phyloP scores from a whole-genome alignment of 1,139 yeast genomes.

The Suzukiozyma palmioleophila region DNA sequence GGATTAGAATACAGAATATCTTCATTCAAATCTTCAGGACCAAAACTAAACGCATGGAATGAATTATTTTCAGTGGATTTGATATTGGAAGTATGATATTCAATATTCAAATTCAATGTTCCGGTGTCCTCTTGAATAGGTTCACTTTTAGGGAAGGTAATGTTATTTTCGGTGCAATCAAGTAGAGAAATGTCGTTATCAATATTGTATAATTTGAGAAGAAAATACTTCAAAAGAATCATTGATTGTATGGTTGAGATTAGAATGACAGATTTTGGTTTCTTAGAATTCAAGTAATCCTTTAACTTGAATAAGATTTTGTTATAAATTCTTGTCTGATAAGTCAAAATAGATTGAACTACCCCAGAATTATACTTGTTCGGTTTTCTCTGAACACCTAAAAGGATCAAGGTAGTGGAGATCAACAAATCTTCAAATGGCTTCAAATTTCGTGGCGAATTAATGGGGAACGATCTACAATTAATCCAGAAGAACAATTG shows the following conservation, averaged over 20 bases:
- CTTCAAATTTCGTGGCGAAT: background rate
- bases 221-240: conserved; percentile 27
- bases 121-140: too few relatives aligned
- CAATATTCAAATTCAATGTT: too few relatives aligned
- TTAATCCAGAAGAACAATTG: conserved; percentile 1
- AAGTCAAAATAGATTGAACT: conserved; percentile 20
- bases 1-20: conserved; percentile 13
- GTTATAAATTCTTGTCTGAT: conserved; percentile 32
- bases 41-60: background rate
- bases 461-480: background rate
- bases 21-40: conserved; percentile 11
- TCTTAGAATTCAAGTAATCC: conserved; percentile 9
- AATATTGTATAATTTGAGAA: conserved; percentile 15
- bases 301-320: conserved; percentile 19
- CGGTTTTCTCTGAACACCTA: conserved; percentile 15
- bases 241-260: conserved; percentile 28
- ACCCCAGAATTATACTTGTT: conserved; percentile 8
- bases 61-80: background rate
- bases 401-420: conserved; percentile 26
- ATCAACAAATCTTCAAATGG: conserved; percentile 23
- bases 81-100: too few relatives aligned
- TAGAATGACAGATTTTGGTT: conserved; percentile 18
- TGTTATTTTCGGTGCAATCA: background rate
- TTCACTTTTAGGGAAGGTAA: too few relatives aligned
- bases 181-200: background rate